A percentile compares a stretch with the other conserved stretches of the same genome.
These are phyloP conservation scores for Trichoderma parareesei DNA, from an alignment of 495 filamentous ascomycete genomes.

Conservation along the genomic window DNA sequence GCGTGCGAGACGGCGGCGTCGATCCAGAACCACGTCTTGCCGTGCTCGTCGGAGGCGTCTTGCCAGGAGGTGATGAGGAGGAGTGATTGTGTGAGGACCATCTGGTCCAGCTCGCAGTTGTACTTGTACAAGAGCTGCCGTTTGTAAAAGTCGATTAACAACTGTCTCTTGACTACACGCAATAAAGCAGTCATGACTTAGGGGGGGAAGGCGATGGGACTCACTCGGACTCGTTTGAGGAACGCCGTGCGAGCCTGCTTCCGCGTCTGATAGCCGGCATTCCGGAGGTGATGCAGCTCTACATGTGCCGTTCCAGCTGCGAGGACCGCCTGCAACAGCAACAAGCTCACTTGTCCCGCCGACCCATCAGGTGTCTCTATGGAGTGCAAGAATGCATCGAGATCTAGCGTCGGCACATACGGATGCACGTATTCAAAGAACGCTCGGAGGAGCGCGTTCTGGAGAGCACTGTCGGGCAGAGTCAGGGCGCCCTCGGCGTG, in stretches of 20 bases:
- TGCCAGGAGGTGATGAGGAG: slow-evolving; percentile 7
- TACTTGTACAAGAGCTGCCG: background rate
- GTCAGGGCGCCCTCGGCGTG: background rate
- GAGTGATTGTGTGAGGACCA: background rate
- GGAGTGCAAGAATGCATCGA: background rate
- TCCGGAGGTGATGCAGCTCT: background rate
- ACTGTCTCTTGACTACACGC: background rate
- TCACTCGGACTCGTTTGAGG: background rate
- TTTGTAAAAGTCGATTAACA: background rate
- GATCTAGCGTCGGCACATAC: background rate
- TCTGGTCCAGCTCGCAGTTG: slow-evolving; percentile 6
- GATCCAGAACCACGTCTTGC: slow-evolving; percentile 7
- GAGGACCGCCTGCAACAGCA: background rate
- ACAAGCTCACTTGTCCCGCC: background rate
- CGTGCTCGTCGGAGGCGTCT: background rate
- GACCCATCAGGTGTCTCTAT: background rate
- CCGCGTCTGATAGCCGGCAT: background rate
- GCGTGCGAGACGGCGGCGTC: slow-evolving; percentile 3
- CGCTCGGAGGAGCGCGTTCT: background rate
- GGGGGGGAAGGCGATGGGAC: background rate
- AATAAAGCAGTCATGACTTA: background rate
- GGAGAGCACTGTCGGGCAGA: background rate
- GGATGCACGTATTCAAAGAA: slow-evolving; percentile 5
- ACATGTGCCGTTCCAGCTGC: background rate
- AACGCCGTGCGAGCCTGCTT: background rate